phyloP scores from a whole-genome alignment of 2,329 filamentous ascomycete genomes.

The Fusarium marasasianum region DNA sequence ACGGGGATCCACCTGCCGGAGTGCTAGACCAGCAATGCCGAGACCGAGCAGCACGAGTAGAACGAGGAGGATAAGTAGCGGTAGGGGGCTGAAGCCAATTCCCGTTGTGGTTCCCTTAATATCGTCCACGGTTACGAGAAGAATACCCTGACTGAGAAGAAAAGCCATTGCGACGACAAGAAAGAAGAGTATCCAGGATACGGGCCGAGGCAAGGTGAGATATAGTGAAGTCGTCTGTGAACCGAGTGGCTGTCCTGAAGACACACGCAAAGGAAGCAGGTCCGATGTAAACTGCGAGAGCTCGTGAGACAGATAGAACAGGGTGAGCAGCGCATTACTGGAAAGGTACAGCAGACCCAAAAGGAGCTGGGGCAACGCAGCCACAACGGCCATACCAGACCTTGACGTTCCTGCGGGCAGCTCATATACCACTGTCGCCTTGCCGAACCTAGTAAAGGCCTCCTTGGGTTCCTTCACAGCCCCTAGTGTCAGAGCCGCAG shows the following conservation, averaged over 20 bases:
- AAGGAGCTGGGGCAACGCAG: constrained; percentile 59
- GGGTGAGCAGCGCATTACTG: constrained; percentile 57
- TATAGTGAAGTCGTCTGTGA: constrained; percentile 58
- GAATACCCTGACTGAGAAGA: constrained; percentile 57
- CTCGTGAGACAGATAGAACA: constrained; percentile 62
- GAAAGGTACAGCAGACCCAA: constrained; percentile 59
- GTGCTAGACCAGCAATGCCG: constrained; percentile 50
- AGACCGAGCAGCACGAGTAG: constrained; percentile 51
- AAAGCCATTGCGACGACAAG: constrained; percentile 57
- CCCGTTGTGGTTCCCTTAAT: constrained; percentile 37
- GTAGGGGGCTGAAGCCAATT: constrained; percentile 55
- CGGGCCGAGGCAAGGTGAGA: constrained; percentile 59
- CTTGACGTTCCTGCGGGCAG: constrained; percentile 39
- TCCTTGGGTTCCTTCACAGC: constrained; percentile 43
- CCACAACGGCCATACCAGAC: constrained; percentile 50
- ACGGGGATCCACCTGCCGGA: constrained; percentile 52
- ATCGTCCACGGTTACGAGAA: constrained; percentile 47
- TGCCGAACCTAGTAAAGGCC: constrained; percentile 52
- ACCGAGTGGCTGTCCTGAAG: constrained; percentile 54
- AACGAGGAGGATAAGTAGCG: constrained; percentile 53
- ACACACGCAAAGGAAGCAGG: constrained; percentile 54
- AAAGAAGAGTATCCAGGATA: constrained; percentile 56
- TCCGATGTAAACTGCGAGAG: constrained; percentile 54
- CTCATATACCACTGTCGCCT: constrained; percentile 49
- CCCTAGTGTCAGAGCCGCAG: constrained; percentile 51